Percentiles rank a stretch among this genome's conserved stretches.
These are phyloP conservation scores for Cairneyella variabilis DNA, from an alignment of 495 filamentous ascomycete genomes.

Conservation along the genomic window DNA sequence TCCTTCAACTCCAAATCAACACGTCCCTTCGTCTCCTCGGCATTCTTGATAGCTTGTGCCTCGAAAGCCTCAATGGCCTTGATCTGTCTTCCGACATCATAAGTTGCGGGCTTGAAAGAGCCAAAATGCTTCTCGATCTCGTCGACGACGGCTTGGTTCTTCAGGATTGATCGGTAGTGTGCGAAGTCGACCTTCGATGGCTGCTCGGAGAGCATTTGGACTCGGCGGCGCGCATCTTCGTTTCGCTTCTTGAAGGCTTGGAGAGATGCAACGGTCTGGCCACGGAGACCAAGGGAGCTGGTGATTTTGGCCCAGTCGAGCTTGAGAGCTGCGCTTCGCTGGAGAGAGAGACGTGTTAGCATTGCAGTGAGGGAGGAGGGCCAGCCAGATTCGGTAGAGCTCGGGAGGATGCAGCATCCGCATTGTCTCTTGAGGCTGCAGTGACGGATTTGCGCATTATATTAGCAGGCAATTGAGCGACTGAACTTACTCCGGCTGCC, in stretches of 20 bases:
- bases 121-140: slow-evolving; percentile 94
- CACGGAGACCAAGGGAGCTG: slow-evolving; percentile 89
- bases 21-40: slow-evolving; percentile 89
- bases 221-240: slow-evolving; percentile 94
- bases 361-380: background rate
- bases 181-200: slow-evolving; percentile 85
- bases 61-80: slow-evolving; percentile 98
- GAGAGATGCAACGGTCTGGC: slow-evolving; percentile 84
- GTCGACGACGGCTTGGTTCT: slow-evolving; percentile 90
- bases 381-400: background rate
- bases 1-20: slow-evolving; percentile 91
- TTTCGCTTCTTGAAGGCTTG: slow-evolving; percentile 99
- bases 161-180: slow-evolving; percentile 85
- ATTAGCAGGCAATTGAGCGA: slow-evolving; percentile 21
- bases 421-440: background rate
- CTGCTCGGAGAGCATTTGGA: slow-evolving; percentile 71
- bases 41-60: slow-evolving; percentile 93
- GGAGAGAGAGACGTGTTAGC: slow-evolving; percentile 28
- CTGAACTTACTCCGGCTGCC: slow-evolving; percentile 79
- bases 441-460: background rate
- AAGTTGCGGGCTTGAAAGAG: slow-evolving; percentile 83
- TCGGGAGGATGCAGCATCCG: background rate
- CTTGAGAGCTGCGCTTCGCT: slow-evolving; percentile 98
- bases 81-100: slow-evolving; percentile 86
- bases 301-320: slow-evolving; percentile 96